These are phyloP conservation scores for Fraxinus baroniana DNA, from an alignment of 305 asterid genomes.

Conservation along the genomic window DNA sequence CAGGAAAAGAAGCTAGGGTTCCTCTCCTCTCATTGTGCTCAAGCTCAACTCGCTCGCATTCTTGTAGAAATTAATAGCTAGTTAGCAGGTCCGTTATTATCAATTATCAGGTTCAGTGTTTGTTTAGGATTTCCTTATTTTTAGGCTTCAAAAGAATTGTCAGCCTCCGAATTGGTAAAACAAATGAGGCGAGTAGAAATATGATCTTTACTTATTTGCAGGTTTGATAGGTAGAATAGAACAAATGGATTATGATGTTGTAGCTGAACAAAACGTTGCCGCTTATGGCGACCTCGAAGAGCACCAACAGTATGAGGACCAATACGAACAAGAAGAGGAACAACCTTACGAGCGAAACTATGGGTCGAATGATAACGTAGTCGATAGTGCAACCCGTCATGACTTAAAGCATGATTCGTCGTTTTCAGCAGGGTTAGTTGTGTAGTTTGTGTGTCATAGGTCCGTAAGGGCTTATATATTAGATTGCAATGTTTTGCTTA, in stretches of 20 bases:
- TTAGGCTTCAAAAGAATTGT: constrained; percentile 7
- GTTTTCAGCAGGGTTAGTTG: constrained; percentile 97
- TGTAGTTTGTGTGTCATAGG: constrained; percentile 56
- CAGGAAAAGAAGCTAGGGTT: constrained; percentile 43
- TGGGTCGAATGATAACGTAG: constrained; percentile 62
- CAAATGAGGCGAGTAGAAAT: constrained; percentile 35
- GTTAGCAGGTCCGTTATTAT: constrained; percentile 42
- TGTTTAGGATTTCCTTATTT: constrained; percentile 46
- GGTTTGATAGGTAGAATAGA: constrained; percentile 66
- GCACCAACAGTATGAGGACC: constrained; percentile 65
- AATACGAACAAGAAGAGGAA: constrained; percentile 55
- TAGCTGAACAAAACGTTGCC: constrained; percentile 67
- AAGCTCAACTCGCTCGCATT: not conserved
- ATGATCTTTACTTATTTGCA: constrained; percentile 54
- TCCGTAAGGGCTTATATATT: constrained; percentile 27
- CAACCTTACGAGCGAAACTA: constrained; percentile 27
- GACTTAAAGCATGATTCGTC: constrained; percentile 88
- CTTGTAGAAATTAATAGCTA: constrained; percentile 42
- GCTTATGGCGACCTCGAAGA: constrained; percentile 48
- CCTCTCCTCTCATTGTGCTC: not conserved
- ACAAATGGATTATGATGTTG: constrained; percentile 84
- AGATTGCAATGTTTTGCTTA: constrained; percentile 44
- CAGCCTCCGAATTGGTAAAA: constrained; percentile 26
- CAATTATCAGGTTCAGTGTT: constrained; percentile 41
- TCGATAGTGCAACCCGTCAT: constrained; percentile 61